Percentiles rank a stretch among this genome's conserved stretches.
phyloP scores from a whole-genome alignment of 2,329 filamentous ascomycete species.

The Tolypocladium endophyticum region DNA sequence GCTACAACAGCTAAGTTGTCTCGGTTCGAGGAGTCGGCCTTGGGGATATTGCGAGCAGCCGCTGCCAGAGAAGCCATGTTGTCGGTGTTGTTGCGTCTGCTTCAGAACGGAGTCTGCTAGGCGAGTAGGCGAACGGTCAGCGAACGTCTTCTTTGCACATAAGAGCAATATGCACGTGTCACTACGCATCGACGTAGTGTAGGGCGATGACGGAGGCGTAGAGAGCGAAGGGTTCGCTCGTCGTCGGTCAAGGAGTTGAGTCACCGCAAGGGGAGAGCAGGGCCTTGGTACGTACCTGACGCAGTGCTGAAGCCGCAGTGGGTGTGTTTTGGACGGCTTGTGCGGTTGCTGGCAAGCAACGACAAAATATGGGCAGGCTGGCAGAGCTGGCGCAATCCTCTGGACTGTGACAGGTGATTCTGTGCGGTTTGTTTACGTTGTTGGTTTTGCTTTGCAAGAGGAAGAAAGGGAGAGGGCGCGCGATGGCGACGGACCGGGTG shows the following conservation, averaged over 20 bases:
- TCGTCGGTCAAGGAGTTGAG: slow-evolving; percentile 6
- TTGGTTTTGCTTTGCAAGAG: slow-evolving; percentile 37
- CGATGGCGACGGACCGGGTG: slow-evolving; percentile 3
- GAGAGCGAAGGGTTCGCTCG: not conserved
- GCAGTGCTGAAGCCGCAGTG: slow-evolving; percentile 16
- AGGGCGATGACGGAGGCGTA: not conserved
- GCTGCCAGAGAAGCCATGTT: slow-evolving; percentile 56
- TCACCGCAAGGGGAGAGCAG: slow-evolving; percentile 6
- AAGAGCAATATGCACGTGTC: not conserved
- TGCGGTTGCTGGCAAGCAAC: slow-evolving; percentile 6
- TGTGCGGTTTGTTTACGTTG: slow-evolving; percentile 38
- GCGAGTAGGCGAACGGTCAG: not conserved
- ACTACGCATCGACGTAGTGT: not conserved
- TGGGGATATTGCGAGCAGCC: slow-evolving; percentile 57
- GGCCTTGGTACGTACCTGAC: slow-evolving; percentile 19
- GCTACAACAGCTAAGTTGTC: slow-evolving; percentile 66
- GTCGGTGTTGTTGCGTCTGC: slow-evolving; percentile 23
- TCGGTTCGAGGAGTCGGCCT: slow-evolving; percentile 45
- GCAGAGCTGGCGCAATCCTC: slow-evolving; percentile 45
- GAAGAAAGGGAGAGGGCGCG: slow-evolving; percentile 21
- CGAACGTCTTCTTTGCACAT: not conserved
- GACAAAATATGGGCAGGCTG: slow-evolving; percentile 17
- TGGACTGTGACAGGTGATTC: slow-evolving; percentile 50
- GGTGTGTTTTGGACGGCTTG: slow-evolving; percentile 11
- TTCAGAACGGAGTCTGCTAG: slow-evolving; percentile 33